Evolutionary conservation across 495 filamentous ascomycete species (phyloP).

Genomic region (Penicillium ucsense): DNA sequence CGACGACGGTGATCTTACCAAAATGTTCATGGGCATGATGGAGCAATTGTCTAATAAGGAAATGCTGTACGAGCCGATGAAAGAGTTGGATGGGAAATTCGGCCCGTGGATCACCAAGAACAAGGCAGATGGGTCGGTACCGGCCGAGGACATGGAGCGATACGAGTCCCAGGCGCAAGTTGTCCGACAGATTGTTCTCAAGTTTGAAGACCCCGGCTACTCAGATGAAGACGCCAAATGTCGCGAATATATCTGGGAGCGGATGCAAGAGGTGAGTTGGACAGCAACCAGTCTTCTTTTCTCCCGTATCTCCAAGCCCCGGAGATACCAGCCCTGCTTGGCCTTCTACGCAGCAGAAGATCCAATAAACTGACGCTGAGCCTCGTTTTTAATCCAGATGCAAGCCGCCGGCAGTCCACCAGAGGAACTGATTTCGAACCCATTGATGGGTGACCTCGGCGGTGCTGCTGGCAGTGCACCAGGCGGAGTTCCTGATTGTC

Average conservation of each 20-base stretch:
- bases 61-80: constrained; percentile 97
- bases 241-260: constrained; percentile 87
- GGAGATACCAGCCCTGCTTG: no score
- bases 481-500: constrained; percentile 29
- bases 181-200: constrained; percentile 78
- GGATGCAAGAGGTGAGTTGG: constrained; percentile 82
- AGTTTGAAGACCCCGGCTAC: constrained; percentile 74
- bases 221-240: constrained; percentile 71
- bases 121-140: constrained; percentile 44
- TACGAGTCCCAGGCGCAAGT: constrained; percentile 75
- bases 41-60: constrained; percentile 97
- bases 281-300: neutral
- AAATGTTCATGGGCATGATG: constrained; percentile 96
- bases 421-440: constrained; percentile 76
- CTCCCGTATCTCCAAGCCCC: neutral
- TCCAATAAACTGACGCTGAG: neutral
- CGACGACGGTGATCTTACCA: constrained; percentile 77
- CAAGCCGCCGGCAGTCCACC: constrained; percentile 89
- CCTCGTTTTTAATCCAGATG: constrained; percentile 49
- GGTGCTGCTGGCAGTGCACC: constrained; percentile 13
- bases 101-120: constrained; percentile 81
- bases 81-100: constrained; percentile 87
- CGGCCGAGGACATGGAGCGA: constrained; percentile 60
- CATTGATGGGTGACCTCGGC: constrained; percentile 29
- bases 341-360: no score